Base-by-base conservation (phyloP, 2,329 filamentous ascomycete genomes). In the Botrytis porri region DNA sequence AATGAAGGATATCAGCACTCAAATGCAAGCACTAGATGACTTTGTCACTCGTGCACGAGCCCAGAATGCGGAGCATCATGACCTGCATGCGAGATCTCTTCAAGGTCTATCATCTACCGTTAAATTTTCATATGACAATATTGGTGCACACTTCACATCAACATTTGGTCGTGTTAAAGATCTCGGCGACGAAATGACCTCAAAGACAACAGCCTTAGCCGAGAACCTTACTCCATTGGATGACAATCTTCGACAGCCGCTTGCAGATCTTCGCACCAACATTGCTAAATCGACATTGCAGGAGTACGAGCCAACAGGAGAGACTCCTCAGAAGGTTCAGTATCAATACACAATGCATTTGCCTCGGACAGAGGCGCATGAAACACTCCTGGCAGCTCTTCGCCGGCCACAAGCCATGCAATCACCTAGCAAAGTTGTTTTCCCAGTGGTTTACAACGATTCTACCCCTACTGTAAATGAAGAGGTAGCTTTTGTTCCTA, bases 21-120 rank as follows among this genome's bases (percentile, higher is more conserved):
- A 98, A 82, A 95, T 99, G 88, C 89, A 90, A 73, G 93, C 93
- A 1, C 87, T 99, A 12, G 95, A 98, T 79, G 93, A 95, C 76
- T 97, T 98, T 78, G 94, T 98, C 57, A 88, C 91, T 45, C 90
- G 93, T 45, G 94, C 97, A 67, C 89, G 91, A 74, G 88, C 88
- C 1, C 92, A 97, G 79, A 98, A 97, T 81, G 89, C 91, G 43
- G 85, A 86, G 29, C 94, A 97, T 80, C 91, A 96, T 80, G 86
- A 89, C 39, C 86, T 88, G 39, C 93, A 97, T 76, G 82, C 86
- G 1, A 81, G 85, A n/a, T 92, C 90, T 1, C 84, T 97, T n/a
- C 83, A 87, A 48, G 83, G 83, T 16, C 85, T 98, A 45, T 88
- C 91, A 0, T 84, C 82, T 29, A 91, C 89, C 1, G 92, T 96